Base-by-base conservation (phyloP, 176 grass and related monocot genomes). In the Aechmea fasciata region DNA sequence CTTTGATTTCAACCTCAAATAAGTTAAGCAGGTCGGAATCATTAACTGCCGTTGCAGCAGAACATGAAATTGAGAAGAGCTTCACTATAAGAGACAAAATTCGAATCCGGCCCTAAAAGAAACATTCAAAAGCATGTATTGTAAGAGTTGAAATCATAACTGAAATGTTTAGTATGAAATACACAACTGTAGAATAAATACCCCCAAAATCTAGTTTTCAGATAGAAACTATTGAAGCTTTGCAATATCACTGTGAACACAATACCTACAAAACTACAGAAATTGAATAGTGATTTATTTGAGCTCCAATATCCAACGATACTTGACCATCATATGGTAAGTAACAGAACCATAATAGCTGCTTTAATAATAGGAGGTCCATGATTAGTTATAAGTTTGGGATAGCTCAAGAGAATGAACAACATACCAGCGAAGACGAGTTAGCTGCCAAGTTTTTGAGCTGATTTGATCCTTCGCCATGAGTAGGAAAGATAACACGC, bases 1-100 rank as follows among this genome's bases (percentile, higher is more conserved):
- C 81, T 64, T 92, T 97, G 54, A 97, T 97, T 78, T 90, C 94
- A 3, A 57, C 48, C 81, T 85, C 87, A 92, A 90, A 97, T 80
- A 97, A 81, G 59, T 83, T 87, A 61, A 93, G 86, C 68, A 97
- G 94, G 64, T 87, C 71, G 14, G 71, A 93, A 71, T 79, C 72
- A 66, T 71, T 66, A 78, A 97, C 84, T 73, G 76, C 71, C 41
- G 80, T 78, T 73, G 84, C 89, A 74, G 80, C 65, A 79, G 72
- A 78, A 49, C 68, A 85, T 74, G 89, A 90, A 72, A 90, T 69
- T 49, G 74, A 77, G 73, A 92, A 97, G 48, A 97, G 81, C 71
- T 92, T 97, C 67, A 81, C 87, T 73, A 97, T 71, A 61, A 97
- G 76, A 65, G 89, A 83, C 71, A 97, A 80, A 87, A 97, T 77